Percentiles rank a stretch among this genome's conserved stretches.
These are phyloP conservation scores for Daphne laureola DNA, from an alignment of 441 rosid genomes.

Conservation along the genomic window DNA sequence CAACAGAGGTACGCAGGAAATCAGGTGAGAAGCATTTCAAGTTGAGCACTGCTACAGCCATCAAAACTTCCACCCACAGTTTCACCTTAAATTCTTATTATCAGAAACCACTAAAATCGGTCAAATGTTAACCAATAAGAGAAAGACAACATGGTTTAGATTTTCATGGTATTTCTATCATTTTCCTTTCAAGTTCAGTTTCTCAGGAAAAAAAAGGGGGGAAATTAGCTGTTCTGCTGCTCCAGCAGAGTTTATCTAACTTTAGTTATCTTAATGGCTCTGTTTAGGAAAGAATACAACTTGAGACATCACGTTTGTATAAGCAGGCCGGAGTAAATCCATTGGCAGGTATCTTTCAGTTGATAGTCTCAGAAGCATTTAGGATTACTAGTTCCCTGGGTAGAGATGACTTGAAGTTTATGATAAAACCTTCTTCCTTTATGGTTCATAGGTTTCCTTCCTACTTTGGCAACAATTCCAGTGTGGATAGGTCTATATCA, in stretches of 20 bases:
- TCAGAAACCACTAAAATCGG: no score
- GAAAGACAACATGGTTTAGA: no score
- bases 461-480: constrained; percentile 90
- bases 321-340: constrained; percentile 97
- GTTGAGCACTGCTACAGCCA: no score
- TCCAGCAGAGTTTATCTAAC: constrained; percentile 3
- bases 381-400: not conserved
- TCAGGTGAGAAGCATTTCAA: constrained; percentile 42
- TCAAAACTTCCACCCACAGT: no score
- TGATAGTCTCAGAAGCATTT: constrained; percentile 6
- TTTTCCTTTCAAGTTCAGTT: no score
- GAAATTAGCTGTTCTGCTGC: not conserved
- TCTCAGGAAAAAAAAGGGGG: no score
- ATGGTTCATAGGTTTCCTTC: constrained; percentile 59
- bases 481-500: constrained; percentile 98
- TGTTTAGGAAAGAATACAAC: constrained; percentile 80
- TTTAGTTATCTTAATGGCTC: constrained; percentile 10
- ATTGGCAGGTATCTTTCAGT: constrained; percentile 58
- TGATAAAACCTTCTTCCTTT: constrained; percentile 11
- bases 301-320: constrained; percentile 84
- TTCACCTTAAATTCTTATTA: no score
- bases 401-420: no score
- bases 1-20: constrained; percentile 95
- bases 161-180: no score
- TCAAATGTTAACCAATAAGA: no score